These are phyloP conservation scores for Fusarium sp. DNA, from an alignment of 2,329 filamentous ascomycete genomes.

Conservation along the genomic window DNA sequence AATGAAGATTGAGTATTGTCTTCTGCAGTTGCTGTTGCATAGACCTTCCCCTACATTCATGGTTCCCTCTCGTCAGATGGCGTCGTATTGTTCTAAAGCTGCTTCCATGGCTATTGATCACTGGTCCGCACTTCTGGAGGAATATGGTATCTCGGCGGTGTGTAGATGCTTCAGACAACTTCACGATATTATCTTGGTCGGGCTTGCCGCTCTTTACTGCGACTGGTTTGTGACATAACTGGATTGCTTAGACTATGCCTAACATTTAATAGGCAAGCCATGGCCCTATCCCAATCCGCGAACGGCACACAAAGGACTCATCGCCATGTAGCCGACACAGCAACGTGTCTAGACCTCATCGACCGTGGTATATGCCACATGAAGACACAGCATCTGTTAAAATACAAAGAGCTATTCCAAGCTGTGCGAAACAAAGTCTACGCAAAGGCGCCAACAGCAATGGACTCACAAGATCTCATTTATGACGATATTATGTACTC, in stretches of 20 bases:
- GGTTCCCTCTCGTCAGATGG: conserved; percentile 1
- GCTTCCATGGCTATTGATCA: not conserved
- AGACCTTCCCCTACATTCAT: not conserved
- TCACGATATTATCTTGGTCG: conserved; percentile 1
- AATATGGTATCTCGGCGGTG: not conserved
- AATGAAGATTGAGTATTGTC: conserved; percentile 14
- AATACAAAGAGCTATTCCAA: not conserved
- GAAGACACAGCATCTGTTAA: rapidly evolving
- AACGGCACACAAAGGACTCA: no score
- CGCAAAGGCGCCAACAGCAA: rapidly evolving
- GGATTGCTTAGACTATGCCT: no score
- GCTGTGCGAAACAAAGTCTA: conserved; percentile 2
- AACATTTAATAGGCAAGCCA: no score
- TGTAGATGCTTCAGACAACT: conserved; percentile 5
- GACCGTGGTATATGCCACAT: no score
- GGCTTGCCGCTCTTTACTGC: not conserved
- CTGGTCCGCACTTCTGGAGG: not conserved
- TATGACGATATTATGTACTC: not conserved
- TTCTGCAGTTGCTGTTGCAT: not conserved
- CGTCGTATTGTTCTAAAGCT: not conserved
- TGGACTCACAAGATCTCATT: not conserved
- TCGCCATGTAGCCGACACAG: no score
- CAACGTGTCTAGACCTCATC: no score
- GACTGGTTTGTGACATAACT: no score
- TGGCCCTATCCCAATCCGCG: no score